A percentile compares a stretch with the other conserved stretches of the same genome.
Conservation (phyloP, 2,329 filamentous ascomycete species). For the Bipolaris victoriae region DNA sequence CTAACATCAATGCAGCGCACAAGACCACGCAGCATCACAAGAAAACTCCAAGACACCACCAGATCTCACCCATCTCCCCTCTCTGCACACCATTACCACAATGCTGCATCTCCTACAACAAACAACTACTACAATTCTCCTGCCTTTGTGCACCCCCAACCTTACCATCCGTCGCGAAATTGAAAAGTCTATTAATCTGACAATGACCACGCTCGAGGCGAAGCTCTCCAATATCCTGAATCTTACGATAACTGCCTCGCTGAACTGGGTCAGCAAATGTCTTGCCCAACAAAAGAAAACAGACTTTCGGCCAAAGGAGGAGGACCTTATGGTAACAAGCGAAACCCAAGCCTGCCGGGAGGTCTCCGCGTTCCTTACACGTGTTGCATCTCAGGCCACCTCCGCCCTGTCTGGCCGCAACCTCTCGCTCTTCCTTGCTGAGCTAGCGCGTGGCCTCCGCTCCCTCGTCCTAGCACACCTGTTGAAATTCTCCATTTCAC, state of each 20-base stretch:
- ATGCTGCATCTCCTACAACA: conserved; percentile 93
- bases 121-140: conserved; percentile 87
- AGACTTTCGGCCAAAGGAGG: conserved; percentile 87
- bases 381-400: conserved; percentile 66
- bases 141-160: conserved; percentile 86
- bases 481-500: conserved; percentile 91
- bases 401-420: conserved; percentile 83
- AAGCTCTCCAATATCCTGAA: conserved; percentile 77
- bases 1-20: conserved; percentile 42
- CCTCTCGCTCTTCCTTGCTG: conserved; percentile 78
- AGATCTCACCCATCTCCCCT: conserved; percentile 81
- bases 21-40: conserved; percentile 75
- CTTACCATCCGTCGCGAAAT: conserved; percentile 89
- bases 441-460: conserved; percentile 81
- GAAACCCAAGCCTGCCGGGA: conserved; percentile 83
- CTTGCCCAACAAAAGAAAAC: conserved; percentile 82
- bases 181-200: conserved; percentile 78
- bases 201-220: conserved; percentile 79
- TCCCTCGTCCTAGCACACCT: conserved; percentile 87
- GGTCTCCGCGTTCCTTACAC: conserved; percentile 79
- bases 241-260: conserved; percentile 71
- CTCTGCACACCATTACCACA: conserved; percentile 79
- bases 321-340: conserved; percentile 48
- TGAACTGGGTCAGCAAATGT: conserved; percentile 77
- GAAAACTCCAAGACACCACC: conserved; percentile 85